phyloP scores from a whole-genome alignment of 2,329 filamentous ascomycete species.

The Acrocalymma vagum region DNA sequence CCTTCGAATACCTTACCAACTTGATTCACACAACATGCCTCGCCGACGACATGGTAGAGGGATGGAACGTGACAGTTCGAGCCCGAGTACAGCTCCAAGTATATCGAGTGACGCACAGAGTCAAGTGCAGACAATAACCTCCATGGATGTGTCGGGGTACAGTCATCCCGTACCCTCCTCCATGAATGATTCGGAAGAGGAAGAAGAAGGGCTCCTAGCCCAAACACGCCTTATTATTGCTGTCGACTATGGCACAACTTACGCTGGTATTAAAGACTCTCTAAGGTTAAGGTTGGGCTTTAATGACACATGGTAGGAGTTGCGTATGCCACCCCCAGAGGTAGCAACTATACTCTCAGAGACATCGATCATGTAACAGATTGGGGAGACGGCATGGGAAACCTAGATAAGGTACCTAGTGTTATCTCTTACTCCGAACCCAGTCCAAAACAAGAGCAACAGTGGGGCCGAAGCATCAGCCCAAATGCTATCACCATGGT shows the following conservation, averaged over 20 bases:
- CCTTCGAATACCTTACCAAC: no score
- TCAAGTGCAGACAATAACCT: no score
- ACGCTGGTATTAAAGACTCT: slow-evolving; percentile 12
- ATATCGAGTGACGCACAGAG: no score
- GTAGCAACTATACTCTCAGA: slow-evolving; percentile 14
- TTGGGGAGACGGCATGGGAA: slow-evolving; percentile 32
- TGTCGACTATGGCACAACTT: slow-evolving; percentile 33
- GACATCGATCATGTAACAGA: slow-evolving; percentile 32
- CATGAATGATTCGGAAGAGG: background rate
- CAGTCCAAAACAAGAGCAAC: slow-evolving; percentile 15
- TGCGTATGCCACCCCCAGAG: slow-evolving; percentile 14
- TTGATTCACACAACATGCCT: no score
- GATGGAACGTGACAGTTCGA: no score
- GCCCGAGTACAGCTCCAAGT: no score
- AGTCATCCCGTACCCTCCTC: background rate
- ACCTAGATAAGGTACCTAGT: slow-evolving; percentile 35
- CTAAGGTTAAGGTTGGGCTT: background rate
- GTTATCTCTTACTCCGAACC: slow-evolving; percentile 35
- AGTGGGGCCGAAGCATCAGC: slow-evolving; percentile 33
- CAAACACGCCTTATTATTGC: slow-evolving; percentile 23
- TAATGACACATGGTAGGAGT: slow-evolving; percentile 16
- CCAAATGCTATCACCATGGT: slow-evolving; percentile 33
- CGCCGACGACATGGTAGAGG: no score
- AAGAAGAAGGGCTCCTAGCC: no score
- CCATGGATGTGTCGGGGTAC: background rate